Percentiles rank a stretch among this genome's conserved stretches.
Evolutionary conservation across 129 eudicot species (phyloP).

Genomic region (Centrapalus pauciflorus): DNA sequence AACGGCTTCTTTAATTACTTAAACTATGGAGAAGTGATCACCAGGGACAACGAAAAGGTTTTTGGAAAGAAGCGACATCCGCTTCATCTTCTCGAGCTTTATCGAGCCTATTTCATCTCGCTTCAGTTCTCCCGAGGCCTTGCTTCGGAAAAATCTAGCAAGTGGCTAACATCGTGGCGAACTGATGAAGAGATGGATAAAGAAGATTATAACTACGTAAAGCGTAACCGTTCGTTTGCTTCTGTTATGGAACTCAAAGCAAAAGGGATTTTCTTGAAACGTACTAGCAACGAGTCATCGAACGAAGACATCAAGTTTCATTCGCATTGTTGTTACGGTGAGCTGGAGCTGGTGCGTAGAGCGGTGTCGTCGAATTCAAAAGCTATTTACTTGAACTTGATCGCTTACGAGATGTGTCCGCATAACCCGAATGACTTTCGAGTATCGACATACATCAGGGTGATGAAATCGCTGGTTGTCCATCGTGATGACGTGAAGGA

Average conservation of each 20-base stretch:
- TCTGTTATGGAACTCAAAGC: slow-evolving; percentile 32
- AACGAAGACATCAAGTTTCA: slow-evolving; percentile 30
- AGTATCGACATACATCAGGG: slow-evolving; percentile 26
- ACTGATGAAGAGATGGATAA: neutral
- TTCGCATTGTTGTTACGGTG: slow-evolving; percentile 24
- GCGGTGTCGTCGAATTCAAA: slow-evolving; percentile 9
- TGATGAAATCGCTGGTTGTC: slow-evolving; percentile 36
- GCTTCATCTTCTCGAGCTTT: slow-evolving; percentile 41
- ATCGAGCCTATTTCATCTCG: slow-evolving; percentile 29
- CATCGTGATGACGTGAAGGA: slow-evolving; percentile 36
- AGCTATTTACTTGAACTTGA: slow-evolving; percentile 32
- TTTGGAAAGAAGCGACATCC: slow-evolving; percentile 19
- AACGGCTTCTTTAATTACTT: slow-evolving; percentile 27
- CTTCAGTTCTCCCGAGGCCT: neutral
- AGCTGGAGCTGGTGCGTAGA: slow-evolving; percentile 22
- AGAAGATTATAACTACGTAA: slow-evolving; percentile 17
- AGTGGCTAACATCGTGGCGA: neutral
- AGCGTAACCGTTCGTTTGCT: slow-evolving; percentile 24
- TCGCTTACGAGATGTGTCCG: slow-evolving; percentile 43
- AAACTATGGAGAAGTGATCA: slow-evolving; percentile 22
- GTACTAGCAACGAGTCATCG: neutral
- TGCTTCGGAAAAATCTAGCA: neutral
- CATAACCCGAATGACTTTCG: slow-evolving; percentile 31
- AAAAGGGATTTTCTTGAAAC: slow-evolving; percentile 22
- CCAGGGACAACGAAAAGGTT: slow-evolving; percentile 11